Base-by-base conservation (phyloP, 2,329 filamentous ascomycete species). In the Fusarium marasasianum region DNA sequence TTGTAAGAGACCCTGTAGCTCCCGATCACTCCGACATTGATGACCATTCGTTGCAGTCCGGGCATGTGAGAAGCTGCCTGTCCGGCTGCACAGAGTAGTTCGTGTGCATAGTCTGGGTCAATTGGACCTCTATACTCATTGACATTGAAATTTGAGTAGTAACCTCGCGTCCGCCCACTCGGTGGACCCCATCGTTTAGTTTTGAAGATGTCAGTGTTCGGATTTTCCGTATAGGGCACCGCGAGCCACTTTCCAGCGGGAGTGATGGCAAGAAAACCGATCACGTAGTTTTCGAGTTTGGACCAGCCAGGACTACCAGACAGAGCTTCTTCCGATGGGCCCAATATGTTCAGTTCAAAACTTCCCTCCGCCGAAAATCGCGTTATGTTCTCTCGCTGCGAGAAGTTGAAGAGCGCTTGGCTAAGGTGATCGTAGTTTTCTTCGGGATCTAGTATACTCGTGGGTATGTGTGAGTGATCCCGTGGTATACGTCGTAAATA, bases 121-220 rank as follows among this genome's bases (percentile, higher is more conserved):
- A 65, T 43, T 3, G 67, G 66, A 10, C 67, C 67, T 41, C 67
- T 63, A 14, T 65, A 70, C 17, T 64, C 67, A 29, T 69, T 58
- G 20, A 40, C 50, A 5, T 48, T 26, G n/a, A 58, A 48, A 2
- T 18, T 29, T 5, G 66, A 61, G 10, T 53, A 20, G 1, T 29
- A 37, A 14, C 63, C 51, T 26, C 65, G 50, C 11, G 47, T 29
- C 3, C 8, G 22, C 5, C 45, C 65, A 24, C 41, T 53, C 1
- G 65, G 63, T 11, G 40, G 7, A 0, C 63, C 65, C 65, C 65
- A 68, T 38, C 63, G 45, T 53, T 67, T 56, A 29, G 35, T 26
- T 37, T 37, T 43, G 31, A 53, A 61, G 37, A 37, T 31, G 22
- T 68, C 63, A 14, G 40, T 67, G 24, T 61, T 68, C 7, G 65